phyloP scores from a whole-genome alignment of 345 rosid genomes.

The Gossypium mustelinum region DNA sequence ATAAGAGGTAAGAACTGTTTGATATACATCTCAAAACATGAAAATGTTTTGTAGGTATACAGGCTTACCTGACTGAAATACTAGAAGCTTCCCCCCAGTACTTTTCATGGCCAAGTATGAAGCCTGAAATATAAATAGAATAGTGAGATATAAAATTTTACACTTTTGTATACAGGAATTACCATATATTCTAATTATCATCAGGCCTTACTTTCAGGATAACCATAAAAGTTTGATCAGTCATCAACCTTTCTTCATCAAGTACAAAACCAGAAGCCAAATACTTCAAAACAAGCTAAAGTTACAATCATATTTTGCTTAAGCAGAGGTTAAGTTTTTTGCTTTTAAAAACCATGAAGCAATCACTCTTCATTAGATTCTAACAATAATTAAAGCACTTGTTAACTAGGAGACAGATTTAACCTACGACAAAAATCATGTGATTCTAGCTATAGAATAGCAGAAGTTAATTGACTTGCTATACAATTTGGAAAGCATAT shows the following conservation, averaged over 20 bases:
- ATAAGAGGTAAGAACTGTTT: neutral
- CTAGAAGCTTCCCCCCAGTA: slow-evolving; percentile 91
- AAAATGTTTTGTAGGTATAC: neutral
- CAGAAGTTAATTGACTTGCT: neutral
- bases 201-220: neutral
- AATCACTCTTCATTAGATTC: neutral
- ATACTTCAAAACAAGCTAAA: neutral
- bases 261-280: neutral
- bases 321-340: neutral
- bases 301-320: neutral
- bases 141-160: neutral
- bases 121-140: slow-evolving; percentile 47
- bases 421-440: neutral
- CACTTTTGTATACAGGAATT: neutral
- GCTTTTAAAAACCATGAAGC: neutral
- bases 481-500: neutral
- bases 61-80: slow-evolving; percentile 89
- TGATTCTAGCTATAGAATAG: neutral
- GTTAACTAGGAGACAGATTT: neutral
- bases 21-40: neutral
- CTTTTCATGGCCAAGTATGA: slow-evolving; percentile 92
- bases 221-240: neutral
- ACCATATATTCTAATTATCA: neutral
- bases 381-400: neutral
- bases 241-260: neutral